Evolutionary conservation across 768 basidiomycete genomes (phyloP), one percentile per base, ranked within the genome.

Genomic region (Tricholoma furcatifolium): DNA sequence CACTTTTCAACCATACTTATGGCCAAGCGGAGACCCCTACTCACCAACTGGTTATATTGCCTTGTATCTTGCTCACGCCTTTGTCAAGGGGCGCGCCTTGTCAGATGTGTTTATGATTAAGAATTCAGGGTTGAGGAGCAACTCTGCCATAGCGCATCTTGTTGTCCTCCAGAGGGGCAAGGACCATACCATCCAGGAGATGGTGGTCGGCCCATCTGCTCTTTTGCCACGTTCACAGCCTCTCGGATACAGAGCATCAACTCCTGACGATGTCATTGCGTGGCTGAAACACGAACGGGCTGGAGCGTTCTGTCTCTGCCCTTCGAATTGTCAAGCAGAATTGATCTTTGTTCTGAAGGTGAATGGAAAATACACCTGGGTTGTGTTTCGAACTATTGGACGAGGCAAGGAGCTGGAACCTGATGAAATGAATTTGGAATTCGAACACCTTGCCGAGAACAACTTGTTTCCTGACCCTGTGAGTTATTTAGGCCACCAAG

Each of bases 281-380:
- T 49, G 47, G 47, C 10, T 49, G 14, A 24, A 18, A 12, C 47
- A 49, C n/a, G 39, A 49, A 18, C 47, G 39, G n/a, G 12, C 15
- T 10, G 47, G 47, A 23, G 47, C 47, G 11, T 49, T 49, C 18
- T 49, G 47, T 27, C 17, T 49, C 0, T 49, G 47, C 36, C 47
- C 47, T 31, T 18, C 47, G 7, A n/a, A 31, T 4, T 49, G 47
- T 27, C n/a, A 23, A 12, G 47, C 47, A 7, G 36, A 48, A 1
- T 23, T 39, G 14, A 23, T 48, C 2, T 49, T 49, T 20, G 27
- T 31, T 11, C 23, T 49, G 8, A 40, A 49, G 21, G 1, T 39
- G 5, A 12, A 23, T n/a, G n/a, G n/a, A n/a, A n/a, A n/a, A n/a
- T n/a, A n/a, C n/a, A n/a, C n/a, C n/a, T n/a, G n/a, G n/a, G 47